These are phyloP conservation scores for Leucocoprinus gongylophorus DNA, from an alignment of 1,284 basidiomycete species.

Conservation along the genomic window DNA sequence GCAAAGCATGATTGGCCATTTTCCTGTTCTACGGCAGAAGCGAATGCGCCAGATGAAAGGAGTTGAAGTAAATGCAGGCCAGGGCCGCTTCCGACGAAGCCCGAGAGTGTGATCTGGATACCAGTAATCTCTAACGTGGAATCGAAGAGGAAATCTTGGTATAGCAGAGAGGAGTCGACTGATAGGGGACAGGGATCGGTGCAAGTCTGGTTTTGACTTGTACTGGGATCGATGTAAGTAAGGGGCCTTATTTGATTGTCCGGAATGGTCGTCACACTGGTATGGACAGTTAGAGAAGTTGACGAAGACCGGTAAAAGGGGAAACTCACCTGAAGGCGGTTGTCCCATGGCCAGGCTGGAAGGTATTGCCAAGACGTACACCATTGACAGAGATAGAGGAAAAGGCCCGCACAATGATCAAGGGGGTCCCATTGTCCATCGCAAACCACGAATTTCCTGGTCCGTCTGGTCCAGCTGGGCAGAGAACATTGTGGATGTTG, in stretches of 20 bases:
- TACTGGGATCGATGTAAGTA: conserved; percentile 71
- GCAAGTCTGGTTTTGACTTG: conserved; percentile 69
- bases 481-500: conserved; percentile 73
- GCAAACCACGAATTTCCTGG: conserved; percentile 82
- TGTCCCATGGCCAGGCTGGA: conserved; percentile 73
- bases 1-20: conserved; percentile 74
- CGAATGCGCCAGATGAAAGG: conserved; percentile 86
- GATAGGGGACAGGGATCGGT: conserved; percentile 66
- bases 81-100: conserved; percentile 70
- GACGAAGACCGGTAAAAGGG: conserved; percentile 7
- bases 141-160: conserved; percentile 85
- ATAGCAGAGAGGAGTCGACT: conserved; percentile 66
- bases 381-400: conserved; percentile 69
- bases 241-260: conserved; percentile 79
- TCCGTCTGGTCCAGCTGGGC: conserved; percentile 76
- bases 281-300: conserved; percentile 9
- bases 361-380: conserved; percentile 87
- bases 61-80: conserved; percentile 88
- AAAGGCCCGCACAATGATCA: conserved; percentile 73
- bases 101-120: conserved; percentile 73
- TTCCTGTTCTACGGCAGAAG: conserved; percentile 53
- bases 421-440: conserved; percentile 58
- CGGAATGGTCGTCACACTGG: conserved; percentile 77
- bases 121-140: conserved; percentile 66
- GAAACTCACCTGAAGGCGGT: conserved; percentile 71